Evolutionary conservation across 2,329 filamentous ascomycete genomes (phyloP).

Genomic region (Fusarium sp.): DNA sequence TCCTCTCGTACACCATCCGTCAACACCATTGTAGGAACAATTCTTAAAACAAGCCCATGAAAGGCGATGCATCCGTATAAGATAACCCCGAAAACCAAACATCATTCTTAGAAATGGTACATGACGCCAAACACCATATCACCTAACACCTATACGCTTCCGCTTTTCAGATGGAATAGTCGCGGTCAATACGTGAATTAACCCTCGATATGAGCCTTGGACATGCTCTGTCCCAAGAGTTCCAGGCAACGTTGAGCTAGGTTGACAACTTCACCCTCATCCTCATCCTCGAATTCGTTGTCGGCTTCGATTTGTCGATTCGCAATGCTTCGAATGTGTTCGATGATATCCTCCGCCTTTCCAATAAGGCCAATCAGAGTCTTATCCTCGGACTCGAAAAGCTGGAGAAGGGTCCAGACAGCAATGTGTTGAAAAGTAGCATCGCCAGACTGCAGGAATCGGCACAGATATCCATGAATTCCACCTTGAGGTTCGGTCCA

Average conservation of each 20-base stretch:
- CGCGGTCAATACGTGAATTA: slow-evolving; percentile 53
- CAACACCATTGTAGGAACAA: slow-evolving; percentile 34
- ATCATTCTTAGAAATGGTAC: slow-evolving; percentile 45
- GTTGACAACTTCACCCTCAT: slow-evolving; percentile 92
- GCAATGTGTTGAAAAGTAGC: slow-evolving; percentile 99
- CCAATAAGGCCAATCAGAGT: slow-evolving; percentile 89
- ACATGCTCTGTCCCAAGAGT: slow-evolving; percentile 79
- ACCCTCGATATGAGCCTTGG: slow-evolving; percentile 86
- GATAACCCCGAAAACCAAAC: slow-evolving; percentile 43
- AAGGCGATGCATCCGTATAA: slow-evolving; percentile 39
- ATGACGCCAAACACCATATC: slow-evolving; percentile 51
- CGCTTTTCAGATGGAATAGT: slow-evolving; percentile 47
- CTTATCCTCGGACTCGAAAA: slow-evolving; percentile 95
- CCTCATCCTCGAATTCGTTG: slow-evolving; percentile 87
- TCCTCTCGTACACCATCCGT: slow-evolving; percentile 29
- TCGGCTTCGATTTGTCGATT: slow-evolving; percentile 90
- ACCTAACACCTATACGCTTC: slow-evolving; percentile 38
- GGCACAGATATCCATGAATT: slow-evolving; percentile 93
- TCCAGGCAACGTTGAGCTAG: slow-evolving; percentile 92
- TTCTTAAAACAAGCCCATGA: slow-evolving; percentile 33
- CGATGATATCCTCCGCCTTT: slow-evolving; percentile 89
- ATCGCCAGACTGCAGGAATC: slow-evolving; percentile 94
- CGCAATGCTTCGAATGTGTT: slow-evolving; percentile 91
- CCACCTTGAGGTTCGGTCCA: slow-evolving; percentile 94
- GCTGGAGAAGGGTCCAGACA: slow-evolving; percentile 95